These are phyloP conservation scores for Syncephalis fuscata DNA, from an alignment of 371 early-diverging fungal genomes.

Conservation along the genomic window DNA sequence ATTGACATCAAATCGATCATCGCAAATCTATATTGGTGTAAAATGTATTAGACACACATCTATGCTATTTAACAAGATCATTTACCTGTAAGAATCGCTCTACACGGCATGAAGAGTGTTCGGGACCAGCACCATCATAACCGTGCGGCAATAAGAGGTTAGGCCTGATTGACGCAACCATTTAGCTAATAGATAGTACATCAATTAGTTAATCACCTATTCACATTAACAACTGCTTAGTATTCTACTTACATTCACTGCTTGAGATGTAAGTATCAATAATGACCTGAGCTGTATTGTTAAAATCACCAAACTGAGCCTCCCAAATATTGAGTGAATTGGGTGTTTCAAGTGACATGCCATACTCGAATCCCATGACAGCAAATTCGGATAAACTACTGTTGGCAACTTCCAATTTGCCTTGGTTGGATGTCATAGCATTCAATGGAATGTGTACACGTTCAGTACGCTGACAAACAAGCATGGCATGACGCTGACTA, in stretches of 20 bases:
- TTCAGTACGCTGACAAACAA: conserved; percentile 60
- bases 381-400: conserved; percentile 82
- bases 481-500: conserved; percentile 87
- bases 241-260: conserved; percentile 38
- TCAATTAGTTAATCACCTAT: not conserved
- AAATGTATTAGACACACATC: not conserved
- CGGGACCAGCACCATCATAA: conserved; percentile 93
- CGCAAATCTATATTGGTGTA: not conserved
- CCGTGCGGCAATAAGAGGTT: conserved; percentile 89
- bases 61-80: not conserved
- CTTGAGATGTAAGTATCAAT: conserved; percentile 80
- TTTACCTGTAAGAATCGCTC: conserved; percentile 92
- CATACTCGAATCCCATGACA: conserved; percentile 90
- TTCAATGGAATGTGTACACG: conserved; percentile 64
- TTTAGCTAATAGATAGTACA: conserved; percentile 27
- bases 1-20: conserved; percentile 42
- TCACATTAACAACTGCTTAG: not conserved
- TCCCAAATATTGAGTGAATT: conserved; percentile 84
- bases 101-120: conserved; percentile 77
- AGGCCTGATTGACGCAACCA: conserved; percentile 87
- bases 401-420: conserved; percentile 63
- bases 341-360: conserved; percentile 77
- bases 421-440: conserved; percentile 20
- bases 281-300: conserved; percentile 91
- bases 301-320: conserved; percentile 97